Evolutionary conservation across 768 basidiomycete species (phyloP).

Genomic region (Glaciozyma antarctica): DNA sequence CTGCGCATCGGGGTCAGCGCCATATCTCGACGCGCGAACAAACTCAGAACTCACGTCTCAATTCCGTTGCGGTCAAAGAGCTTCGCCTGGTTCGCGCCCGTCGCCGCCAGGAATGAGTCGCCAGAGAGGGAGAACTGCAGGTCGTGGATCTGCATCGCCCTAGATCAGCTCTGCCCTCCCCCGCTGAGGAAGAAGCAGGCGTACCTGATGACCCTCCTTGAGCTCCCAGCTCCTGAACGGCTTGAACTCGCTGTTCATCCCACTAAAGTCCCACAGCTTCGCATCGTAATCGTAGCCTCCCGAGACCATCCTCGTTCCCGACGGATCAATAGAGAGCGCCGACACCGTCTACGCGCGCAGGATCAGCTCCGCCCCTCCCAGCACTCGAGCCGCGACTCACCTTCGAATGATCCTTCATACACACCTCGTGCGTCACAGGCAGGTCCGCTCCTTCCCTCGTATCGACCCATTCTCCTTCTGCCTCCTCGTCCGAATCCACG

Average conservation of each 20-base stretch:
- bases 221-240: constrained; percentile 98
- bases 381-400: constrained; percentile 19
- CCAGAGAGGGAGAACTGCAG: constrained; percentile 81
- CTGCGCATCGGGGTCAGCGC: constrained; percentile 33
- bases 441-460: constrained; percentile 52
- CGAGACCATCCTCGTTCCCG: constrained; percentile 79
- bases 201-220: constrained; percentile 17
- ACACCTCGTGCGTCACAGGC: constrained; percentile 81
- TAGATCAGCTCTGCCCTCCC: not conserved
- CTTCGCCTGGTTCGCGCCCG: constrained; percentile 77
- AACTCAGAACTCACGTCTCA: constrained; percentile 54
- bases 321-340: constrained; percentile 81
- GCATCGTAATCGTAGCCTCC: constrained; percentile 97
- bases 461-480: constrained; percentile 37
- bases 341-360: constrained; percentile 55
- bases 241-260: constrained; percentile 75
- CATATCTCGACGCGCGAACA: not conserved
- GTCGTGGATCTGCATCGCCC: constrained; percentile 63
- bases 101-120: constrained; percentile 72
- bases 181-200: constrained; percentile 1
- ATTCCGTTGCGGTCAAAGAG: constrained; percentile 87
- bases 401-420: constrained; percentile 90
- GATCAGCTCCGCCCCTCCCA: not conserved
- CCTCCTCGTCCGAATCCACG: constrained; percentile 38
- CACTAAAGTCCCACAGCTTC: constrained; percentile 98